A percentile compares a stretch with the other conserved stretches of the same genome.
phyloP scores from a whole-genome alignment of 768 basidiomycete genomes.

The Gelatoporia subvermispora region DNA sequence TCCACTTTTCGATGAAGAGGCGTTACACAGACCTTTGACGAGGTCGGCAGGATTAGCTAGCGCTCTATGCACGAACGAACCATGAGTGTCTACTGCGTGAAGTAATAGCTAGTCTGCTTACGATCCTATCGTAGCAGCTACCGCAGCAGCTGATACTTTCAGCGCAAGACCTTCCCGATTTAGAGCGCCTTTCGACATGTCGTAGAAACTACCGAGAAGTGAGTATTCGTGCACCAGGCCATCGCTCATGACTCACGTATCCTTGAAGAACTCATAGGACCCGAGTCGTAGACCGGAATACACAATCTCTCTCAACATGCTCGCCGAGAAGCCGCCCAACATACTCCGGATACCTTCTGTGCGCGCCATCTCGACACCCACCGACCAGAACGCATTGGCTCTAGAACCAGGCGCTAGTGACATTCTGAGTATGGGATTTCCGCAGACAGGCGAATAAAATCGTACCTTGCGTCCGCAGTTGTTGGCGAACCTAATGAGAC shows the following conservation, averaged over 20 bases:
- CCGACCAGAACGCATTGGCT: constrained; percentile 28
- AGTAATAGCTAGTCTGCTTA: constrained; percentile 9
- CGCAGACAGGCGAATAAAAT: background rate
- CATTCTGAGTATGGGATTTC: background rate
- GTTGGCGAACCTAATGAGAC: constrained; percentile 27
- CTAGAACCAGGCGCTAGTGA: constrained; percentile 22
- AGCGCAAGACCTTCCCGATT: constrained; percentile 26
- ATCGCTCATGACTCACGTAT: constrained; percentile 19
- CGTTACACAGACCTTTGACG: constrained; percentile 24
- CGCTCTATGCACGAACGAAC: constrained; percentile 13
- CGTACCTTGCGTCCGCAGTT: constrained; percentile 27
- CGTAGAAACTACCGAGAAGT: constrained; percentile 16
- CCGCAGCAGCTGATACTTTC: constrained; percentile 28
- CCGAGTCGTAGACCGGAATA: constrained; percentile 32
- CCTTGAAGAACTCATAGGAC: constrained; percentile 35
- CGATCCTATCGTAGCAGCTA: constrained; percentile 29
- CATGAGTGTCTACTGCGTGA: background rate
- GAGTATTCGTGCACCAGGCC: background rate
- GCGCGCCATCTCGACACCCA: constrained; percentile 29
- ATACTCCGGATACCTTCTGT: constrained; percentile 28
- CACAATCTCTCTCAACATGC: constrained; percentile 31
- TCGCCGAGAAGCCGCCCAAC: constrained; percentile 28
- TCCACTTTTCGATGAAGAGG: background rate
- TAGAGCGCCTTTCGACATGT: constrained; percentile 20
- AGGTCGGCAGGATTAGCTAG: constrained; percentile 33